phyloP scores from a whole-genome alignment of 1,284 basidiomycete genomes.

The Boletus mariae region DNA sequence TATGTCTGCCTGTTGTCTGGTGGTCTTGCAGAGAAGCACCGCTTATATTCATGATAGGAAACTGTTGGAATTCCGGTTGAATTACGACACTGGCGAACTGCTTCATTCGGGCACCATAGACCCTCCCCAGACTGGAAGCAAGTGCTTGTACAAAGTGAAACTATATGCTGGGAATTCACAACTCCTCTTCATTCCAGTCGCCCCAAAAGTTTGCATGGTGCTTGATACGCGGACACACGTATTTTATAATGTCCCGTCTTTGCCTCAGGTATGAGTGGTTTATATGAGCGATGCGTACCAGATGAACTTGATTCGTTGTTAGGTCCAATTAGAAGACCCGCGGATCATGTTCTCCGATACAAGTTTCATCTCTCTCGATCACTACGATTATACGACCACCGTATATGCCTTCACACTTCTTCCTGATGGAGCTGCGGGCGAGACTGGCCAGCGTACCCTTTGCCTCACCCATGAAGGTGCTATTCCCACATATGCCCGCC shows the following conservation, averaged over 20 bases:
- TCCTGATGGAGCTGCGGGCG: background rate
- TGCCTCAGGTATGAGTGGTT: background rate
- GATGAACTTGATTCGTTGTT: background rate
- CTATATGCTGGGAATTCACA: background rate
- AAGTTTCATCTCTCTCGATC: background rate
- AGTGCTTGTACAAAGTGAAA: no score
- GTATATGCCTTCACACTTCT: background rate
- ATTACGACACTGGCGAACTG: background rate
- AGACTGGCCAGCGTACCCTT: background rate
- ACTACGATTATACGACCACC: background rate
- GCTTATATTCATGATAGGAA: background rate
- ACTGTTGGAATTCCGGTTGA: background rate
- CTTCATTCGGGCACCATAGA: background rate
- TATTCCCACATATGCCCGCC: no score
- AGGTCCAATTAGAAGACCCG: background rate
- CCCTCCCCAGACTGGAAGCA: background rate
- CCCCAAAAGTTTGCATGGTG: no score
- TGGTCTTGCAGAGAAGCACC: background rate
- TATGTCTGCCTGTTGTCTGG: background rate
- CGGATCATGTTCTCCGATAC: background rate
- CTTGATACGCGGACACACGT: background rate
- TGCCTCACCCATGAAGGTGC: background rate
- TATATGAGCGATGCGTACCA: background rate
- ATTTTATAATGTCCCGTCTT: background rate
- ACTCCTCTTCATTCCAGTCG: background rate